Evolutionary conservation across 225 moss, liverwort and hornwort genomes (phyloP).

Genomic region (Antitrichia curtipendula): DNA sequence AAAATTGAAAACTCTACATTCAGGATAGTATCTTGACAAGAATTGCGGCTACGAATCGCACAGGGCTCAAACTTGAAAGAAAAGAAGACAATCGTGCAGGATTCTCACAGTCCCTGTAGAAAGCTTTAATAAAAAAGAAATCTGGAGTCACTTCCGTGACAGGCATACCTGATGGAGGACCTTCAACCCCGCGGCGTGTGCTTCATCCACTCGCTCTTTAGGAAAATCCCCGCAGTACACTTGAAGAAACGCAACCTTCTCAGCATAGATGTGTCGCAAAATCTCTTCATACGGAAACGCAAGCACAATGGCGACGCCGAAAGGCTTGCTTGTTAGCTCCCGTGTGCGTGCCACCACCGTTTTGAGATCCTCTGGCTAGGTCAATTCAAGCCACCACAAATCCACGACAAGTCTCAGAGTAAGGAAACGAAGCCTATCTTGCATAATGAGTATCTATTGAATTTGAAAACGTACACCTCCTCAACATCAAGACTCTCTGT

Average conservation of each 20-base stretch:
- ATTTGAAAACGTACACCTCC: background rate
- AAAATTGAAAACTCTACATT: background rate
- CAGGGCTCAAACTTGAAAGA: background rate
- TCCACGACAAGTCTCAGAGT: background rate
- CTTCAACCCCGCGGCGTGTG: constrained; percentile 54
- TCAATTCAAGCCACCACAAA: background rate
- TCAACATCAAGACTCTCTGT: background rate
- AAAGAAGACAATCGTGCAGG: background rate
- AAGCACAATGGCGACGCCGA: constrained; percentile 54
- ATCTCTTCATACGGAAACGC: constrained; percentile 43
- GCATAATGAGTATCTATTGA: background rate
- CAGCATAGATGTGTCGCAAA: constrained; percentile 32
- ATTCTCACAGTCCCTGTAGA: background rate
- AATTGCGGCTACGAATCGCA: background rate
- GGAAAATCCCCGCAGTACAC: constrained; percentile 70
- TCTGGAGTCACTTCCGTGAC: background rate
- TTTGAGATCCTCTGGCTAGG: constrained; percentile 31
- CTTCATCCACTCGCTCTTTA: constrained; percentile 38
- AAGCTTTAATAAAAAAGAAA: background rate
- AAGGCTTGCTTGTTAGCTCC: constrained; percentile 54
- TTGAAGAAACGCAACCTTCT: constrained; percentile 56
- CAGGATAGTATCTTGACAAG: background rate
- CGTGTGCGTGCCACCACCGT: constrained; percentile 35
- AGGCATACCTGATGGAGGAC: constrained; percentile 48
- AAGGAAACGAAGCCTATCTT: background rate